phyloP scores from a whole-genome alignment of 495 filamentous ascomycete species.

The Aspergillus saccharolyticus region DNA sequence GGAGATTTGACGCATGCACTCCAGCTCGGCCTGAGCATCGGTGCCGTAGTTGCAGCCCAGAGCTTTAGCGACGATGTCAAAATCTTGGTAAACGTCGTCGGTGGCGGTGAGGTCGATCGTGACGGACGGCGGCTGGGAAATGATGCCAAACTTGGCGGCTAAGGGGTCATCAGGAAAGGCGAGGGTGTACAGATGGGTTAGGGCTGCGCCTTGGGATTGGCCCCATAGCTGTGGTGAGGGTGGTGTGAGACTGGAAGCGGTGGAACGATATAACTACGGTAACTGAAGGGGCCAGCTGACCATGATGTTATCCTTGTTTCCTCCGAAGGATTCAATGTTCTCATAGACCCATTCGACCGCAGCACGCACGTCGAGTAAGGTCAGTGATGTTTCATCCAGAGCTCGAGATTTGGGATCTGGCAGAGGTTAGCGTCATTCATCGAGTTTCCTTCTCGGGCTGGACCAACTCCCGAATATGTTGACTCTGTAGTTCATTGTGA shows the following conservation, averaged over 20 bases:
- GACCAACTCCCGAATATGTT: constrained; percentile 27
- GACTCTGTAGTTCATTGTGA: constrained; percentile 41
- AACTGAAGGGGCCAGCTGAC: not conserved
- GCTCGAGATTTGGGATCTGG: constrained; percentile 18
- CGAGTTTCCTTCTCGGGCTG: constrained; percentile 15
- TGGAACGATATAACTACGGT: no score
- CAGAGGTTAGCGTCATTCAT: not conserved
- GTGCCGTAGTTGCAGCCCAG: constrained; percentile 39
- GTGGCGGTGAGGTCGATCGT: constrained; percentile 6
- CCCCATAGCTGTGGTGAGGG: constrained; percentile 30
- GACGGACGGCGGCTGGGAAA: constrained; percentile 12
- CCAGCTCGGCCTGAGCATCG: constrained; percentile 26
- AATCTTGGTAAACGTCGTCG: constrained; percentile 27
- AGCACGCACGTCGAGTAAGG: constrained; percentile 56
- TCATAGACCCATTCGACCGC: constrained; percentile 52
- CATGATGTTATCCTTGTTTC: constrained; percentile 45
- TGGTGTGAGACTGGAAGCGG: constrained; percentile 5
- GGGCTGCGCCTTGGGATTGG: constrained; percentile 28
- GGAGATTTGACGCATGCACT: constrained; percentile 45
- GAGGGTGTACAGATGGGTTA: constrained; percentile 19
- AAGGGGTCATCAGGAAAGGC: constrained; percentile 19
- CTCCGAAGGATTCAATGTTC: constrained; percentile 53
- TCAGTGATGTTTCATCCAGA: constrained; percentile 36
- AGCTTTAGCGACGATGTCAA: constrained; percentile 38
- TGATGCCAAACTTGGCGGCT: constrained; percentile 14